A percentile compares a stretch with the other conserved stretches of the same genome.
phyloP scores from a whole-genome alignment of 495 filamentous ascomycete genomes.

The Podospora comata region DNA sequence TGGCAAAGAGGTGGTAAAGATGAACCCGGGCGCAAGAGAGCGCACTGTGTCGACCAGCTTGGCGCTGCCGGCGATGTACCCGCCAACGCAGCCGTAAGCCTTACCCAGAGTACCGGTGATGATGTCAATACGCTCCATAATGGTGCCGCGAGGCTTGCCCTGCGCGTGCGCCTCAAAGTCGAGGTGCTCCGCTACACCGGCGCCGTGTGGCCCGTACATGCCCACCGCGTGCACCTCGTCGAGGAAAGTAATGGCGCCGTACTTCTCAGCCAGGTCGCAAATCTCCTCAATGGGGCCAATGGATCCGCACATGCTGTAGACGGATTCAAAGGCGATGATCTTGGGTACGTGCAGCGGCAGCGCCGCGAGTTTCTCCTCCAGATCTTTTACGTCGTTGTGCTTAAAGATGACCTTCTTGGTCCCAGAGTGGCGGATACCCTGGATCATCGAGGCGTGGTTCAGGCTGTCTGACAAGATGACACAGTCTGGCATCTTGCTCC shows the following conservation, averaged over 20 bases:
- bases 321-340: slow-evolving; percentile 97
- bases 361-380: slow-evolving; percentile 86
- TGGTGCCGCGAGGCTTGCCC: slow-evolving; percentile 70
- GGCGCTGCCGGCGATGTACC: slow-evolving; percentile 89
- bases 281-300: slow-evolving; percentile 94
- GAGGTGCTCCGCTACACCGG: slow-evolving; percentile 94
- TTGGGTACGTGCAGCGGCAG: slow-evolving; percentile 82
- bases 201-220: slow-evolving; percentile 97
- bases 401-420: slow-evolving; percentile 98
- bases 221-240: slow-evolving; percentile 98
- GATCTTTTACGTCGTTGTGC: slow-evolving; percentile 88
- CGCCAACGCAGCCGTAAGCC: slow-evolving; percentile 95
- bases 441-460: slow-evolving; percentile 99
- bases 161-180: slow-evolving; percentile 78
- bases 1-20: slow-evolving; percentile 96
- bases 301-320: slow-evolving; percentile 98
- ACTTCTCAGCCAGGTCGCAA: slow-evolving; percentile 93
- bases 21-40: slow-evolving; percentile 94
- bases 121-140: slow-evolving; percentile 95
- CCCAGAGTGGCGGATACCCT: slow-evolving; percentile 95
- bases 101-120: slow-evolving; percentile 97
- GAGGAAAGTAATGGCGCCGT: slow-evolving; percentile 94
- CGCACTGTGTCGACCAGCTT: slow-evolving; percentile 93
- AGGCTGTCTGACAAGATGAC: slow-evolving; percentile 93
- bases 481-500: slow-evolving; percentile 92